Conservation (phyloP, 139 green algal species). For the Zygnema cylindricum region DNA sequence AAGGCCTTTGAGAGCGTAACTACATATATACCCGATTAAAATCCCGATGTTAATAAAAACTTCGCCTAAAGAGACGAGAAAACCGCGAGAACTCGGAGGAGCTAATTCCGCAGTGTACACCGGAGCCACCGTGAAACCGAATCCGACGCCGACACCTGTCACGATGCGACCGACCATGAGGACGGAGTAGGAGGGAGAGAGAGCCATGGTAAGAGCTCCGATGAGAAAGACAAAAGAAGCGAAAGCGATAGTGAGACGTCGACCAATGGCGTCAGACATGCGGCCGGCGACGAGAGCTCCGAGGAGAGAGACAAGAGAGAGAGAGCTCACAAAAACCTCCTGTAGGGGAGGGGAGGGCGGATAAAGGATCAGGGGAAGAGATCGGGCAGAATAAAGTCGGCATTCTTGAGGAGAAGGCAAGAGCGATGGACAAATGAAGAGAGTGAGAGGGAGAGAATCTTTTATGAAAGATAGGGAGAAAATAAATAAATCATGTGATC, state of each 20-base stretch:
- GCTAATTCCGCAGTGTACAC: slow-evolving; percentile 62
- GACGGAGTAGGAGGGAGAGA: slow-evolving; percentile 31
- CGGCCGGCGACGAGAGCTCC: slow-evolving; percentile 45
- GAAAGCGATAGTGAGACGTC: slow-evolving; percentile 24
- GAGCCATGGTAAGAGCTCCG: slow-evolving; percentile 53
- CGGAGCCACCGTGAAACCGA: slow-evolving; percentile 47
- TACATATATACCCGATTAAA: slow-evolving; percentile 53
- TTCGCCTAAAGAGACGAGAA: slow-evolving; percentile 54
- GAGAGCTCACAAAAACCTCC: slow-evolving; percentile 57
- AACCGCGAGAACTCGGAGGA: slow-evolving; percentile 23
- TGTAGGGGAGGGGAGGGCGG: neutral
- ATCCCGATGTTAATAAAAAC: slow-evolving; percentile 66
- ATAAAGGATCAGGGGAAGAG: neutral
- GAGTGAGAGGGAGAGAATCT: no score
- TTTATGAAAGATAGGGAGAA: no score
- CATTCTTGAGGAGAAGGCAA: no score
- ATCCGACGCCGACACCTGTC: slow-evolving; percentile 57
- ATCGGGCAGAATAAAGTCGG: neutral
- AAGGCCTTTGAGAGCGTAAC: slow-evolving; percentile 40
- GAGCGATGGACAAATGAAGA: no score
- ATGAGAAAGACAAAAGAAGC: slow-evolving; percentile 35
- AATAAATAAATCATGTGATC: no score
- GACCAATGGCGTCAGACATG: slow-evolving; percentile 45
- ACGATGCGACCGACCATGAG: slow-evolving; percentile 56
- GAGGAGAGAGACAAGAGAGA: slow-evolving; percentile 59